Conservation (phyloP, 768 basidiomycete genomes). For the Phanerochaete carnosa region DNA sequence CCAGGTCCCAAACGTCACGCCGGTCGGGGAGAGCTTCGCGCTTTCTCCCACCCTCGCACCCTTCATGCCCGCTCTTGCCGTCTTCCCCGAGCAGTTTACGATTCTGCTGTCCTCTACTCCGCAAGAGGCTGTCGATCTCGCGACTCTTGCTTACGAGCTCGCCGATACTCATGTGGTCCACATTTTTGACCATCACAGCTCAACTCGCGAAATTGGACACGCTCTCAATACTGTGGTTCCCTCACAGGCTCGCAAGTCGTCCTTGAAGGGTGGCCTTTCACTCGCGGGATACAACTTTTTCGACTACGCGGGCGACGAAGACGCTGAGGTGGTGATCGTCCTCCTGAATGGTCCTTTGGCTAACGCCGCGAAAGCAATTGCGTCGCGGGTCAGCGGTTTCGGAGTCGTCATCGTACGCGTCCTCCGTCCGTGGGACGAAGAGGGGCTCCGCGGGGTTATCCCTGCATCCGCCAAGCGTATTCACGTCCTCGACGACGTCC, state of each 20-base stretch:
- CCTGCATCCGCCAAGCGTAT: conserved; percentile 58
- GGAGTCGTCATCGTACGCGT: conserved; percentile 74
- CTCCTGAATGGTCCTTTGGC: conserved; percentile 76
- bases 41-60: conserved; percentile 77
- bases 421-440: conserved; percentile 79
- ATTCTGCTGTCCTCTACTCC: conserved; percentile 83
- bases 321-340: conserved; percentile 66
- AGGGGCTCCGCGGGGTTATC: conserved; percentile 54
- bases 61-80: conserved; percentile 53
- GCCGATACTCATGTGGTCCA: conserved; percentile 73
- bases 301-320: conserved; percentile 64
- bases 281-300: conserved; percentile 71
- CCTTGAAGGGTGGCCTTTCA: conserved; percentile 46
- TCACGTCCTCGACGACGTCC: conserved; percentile 79
- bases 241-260: conserved; percentile 25
- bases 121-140: conserved; percentile 77
- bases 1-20: conserved; percentile 76
- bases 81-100: conserved; percentile 63
- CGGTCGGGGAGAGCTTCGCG: conserved; percentile 60
- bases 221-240: conserved; percentile 38
- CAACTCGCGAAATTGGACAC: conserved; percentile 73
- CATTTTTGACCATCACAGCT: conserved; percentile 84
- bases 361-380: conserved; percentile 53
- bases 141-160: conserved; percentile 71
- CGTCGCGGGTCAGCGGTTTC: conserved; percentile 42